Evolutionary conservation across 345 rosid species (phyloP), one percentile per base, ranked within the genome.

Genomic region (Sisymbrium irio): DNA sequence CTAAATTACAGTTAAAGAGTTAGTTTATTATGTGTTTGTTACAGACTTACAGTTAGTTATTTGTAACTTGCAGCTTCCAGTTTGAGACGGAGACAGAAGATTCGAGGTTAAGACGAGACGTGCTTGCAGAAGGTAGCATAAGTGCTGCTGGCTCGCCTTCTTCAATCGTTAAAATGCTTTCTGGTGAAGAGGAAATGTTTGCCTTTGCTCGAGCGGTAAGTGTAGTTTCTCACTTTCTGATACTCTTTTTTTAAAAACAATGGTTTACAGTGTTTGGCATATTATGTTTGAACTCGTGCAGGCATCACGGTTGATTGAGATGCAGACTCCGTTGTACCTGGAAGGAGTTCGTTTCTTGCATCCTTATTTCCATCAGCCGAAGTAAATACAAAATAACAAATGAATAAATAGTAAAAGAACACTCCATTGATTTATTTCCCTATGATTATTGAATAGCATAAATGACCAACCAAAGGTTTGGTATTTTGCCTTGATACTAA

Each of bases 181-280:
- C 95, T 22, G 93, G 96, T 35, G 87, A 87, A 81, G 98, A 91
- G 63, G 98, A 94, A 77, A 86, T 86, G 86, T 94, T 94, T 84
- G 97, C 98, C 55, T 94, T 94, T 80, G 88, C 85, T 17, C 80
- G 96, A 70, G 97, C 97, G 0, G 98, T 93, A 73, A 89, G 93
- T 82, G 19, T 30, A 66, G 14, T 69, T 72, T 73, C 37, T 65
- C n/a, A 54, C 47, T 57, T 46, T 36, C 33, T 58, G 17, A 39
- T 25, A 9, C 7, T 40, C 30, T 22, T n/a, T 32, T 7, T 49
- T 2, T 0, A 7, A 32, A 19, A 19, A n/a, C 10, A 2, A 6
- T 36, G 56, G 59, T 57, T 65, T 41, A 50, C 0, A 65, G 47
- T 61, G 9, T 40, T 41, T 68, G 61, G 62, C 7, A 30, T 22